Percentiles rank a stretch among this genome's conserved stretches.
phyloP scores from a whole-genome alignment of 2,329 filamentous ascomycete genomes.

The Neopestalotiopsis clavispora region DNA sequence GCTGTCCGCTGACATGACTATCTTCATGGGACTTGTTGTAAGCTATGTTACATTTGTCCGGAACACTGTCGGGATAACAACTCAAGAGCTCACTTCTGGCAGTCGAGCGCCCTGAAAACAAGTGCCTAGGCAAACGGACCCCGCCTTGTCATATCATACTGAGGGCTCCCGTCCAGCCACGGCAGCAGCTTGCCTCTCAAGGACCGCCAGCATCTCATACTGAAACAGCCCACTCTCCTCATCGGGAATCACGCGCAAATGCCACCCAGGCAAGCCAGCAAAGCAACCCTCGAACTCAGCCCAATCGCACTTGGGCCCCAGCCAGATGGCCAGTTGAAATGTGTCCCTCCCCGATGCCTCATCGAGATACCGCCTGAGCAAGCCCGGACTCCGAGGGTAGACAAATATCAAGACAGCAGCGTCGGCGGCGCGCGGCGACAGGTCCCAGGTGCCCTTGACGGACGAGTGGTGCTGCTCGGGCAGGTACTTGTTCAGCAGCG shows the following conservation, averaged over 20 bases:
- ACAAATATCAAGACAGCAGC: slow-evolving; percentile 35
- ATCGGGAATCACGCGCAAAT: neutral
- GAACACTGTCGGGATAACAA: too few relatives aligned
- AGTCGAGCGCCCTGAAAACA: too few relatives aligned
- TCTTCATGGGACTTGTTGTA: too few relatives aligned
- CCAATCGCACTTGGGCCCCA: slow-evolving; percentile 13
- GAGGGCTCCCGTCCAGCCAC: neutral
- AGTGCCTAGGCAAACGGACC: too few relatives aligned
- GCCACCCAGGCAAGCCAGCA: neutral
- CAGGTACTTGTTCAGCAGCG: slow-evolving; percentile 20
- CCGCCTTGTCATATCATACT: neutral
- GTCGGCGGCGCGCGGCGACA: slow-evolving; percentile 31
- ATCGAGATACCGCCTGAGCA: slow-evolving; percentile 34
- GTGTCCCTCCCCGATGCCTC: too few relatives aligned
- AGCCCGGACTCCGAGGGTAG: slow-evolving; percentile 37
- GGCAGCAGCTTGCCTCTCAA: neutral
- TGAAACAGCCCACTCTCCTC: slow-evolving; percentile 11
- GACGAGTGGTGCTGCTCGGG: slow-evolving; percentile 26
- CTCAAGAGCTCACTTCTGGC: too few relatives aligned
- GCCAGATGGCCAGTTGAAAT: neutral
- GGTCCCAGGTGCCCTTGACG: slow-evolving; percentile 38
- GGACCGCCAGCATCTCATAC: slow-evolving; percentile 15
- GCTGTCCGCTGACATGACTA: too few relatives aligned
- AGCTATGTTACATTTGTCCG: too few relatives aligned
- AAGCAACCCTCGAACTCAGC: neutral